Evolutionary conservation across 2,329 filamentous ascomycete genomes (phyloP).

Genomic region (Aureobasidium musti): DNA sequence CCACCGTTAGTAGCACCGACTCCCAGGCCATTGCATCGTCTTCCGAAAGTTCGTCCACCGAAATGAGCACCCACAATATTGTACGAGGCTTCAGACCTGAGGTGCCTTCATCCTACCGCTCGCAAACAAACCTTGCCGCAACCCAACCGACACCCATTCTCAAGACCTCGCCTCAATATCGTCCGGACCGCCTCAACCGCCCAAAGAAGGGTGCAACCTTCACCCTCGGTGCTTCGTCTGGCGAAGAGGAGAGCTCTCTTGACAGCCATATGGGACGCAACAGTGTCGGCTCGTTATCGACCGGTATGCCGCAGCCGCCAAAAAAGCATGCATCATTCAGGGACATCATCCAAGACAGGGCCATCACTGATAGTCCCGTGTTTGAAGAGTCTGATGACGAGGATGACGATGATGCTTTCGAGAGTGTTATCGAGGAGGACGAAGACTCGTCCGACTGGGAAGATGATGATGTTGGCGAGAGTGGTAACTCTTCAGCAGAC

Average conservation of each 20-base stretch:
- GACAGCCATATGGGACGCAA: conserved; percentile 60
- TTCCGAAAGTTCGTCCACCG: conserved; percentile 64
- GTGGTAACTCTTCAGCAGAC: conserved; percentile 72
- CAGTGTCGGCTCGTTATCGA: conserved; percentile 57
- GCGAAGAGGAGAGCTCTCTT: conserved; percentile 79
- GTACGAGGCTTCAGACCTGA: conserved; percentile 85
- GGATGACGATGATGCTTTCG: conserved; percentile 64
- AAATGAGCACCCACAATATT: conserved; percentile 66
- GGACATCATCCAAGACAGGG: conserved; percentile 69
- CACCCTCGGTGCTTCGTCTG: conserved; percentile 74
- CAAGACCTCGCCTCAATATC: conserved; percentile 50
- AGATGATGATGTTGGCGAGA: conserved; percentile 64
- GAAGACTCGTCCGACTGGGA: conserved; percentile 56
- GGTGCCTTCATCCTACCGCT: conserved; percentile 68
- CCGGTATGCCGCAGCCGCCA: conserved; percentile 54
- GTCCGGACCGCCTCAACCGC: conserved; percentile 30
- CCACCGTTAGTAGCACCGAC: conserved; percentile 52
- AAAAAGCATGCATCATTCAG: conserved; percentile 84
- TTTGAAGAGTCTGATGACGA: conserved; percentile 63
- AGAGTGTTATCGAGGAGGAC: conserved; percentile 72
- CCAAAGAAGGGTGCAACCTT: conserved; percentile 67
- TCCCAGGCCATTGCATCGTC: conserved; percentile 45
- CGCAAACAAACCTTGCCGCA: conserved; percentile 56
- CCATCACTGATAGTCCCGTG: conserved; percentile 63
- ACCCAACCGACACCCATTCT: conserved; percentile 61